A percentile compares a stretch with the other conserved stretches of the same genome.
Conservation (phyloP, 2,329 filamentous ascomycete genomes). For the Diaporthe humulicola region DNA sequence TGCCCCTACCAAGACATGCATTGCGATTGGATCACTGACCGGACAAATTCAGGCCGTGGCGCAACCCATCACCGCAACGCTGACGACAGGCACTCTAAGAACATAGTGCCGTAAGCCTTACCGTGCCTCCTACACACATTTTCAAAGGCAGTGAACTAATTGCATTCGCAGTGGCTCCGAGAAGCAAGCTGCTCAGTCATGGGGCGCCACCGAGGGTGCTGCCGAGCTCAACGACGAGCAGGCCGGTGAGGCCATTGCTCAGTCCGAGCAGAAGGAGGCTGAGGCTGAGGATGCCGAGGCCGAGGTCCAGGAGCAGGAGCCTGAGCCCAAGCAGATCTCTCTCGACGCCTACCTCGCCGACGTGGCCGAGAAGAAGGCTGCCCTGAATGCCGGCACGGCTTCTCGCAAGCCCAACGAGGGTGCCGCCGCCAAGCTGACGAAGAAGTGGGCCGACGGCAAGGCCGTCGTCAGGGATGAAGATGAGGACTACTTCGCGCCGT, state of each 20-base stretch:
- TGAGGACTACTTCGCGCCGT: slow-evolving; percentile 82
- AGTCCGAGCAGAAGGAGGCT: slow-evolving; percentile 83
- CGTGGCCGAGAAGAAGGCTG: slow-evolving; percentile 79
- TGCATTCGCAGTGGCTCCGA: slow-evolving; percentile 71
- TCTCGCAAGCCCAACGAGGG: slow-evolving; percentile 95
- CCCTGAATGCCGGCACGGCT: slow-evolving; percentile 74
- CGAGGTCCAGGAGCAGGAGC: slow-evolving; percentile 65
- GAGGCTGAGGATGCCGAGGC: slow-evolving; percentile 57
- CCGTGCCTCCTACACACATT: neutral
- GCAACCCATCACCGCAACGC: slow-evolving; percentile 64
- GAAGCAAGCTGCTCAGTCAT: slow-evolving; percentile 90
- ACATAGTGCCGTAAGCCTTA: slow-evolving; percentile 59
- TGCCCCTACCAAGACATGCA: neutral
- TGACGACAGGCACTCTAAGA: slow-evolving; percentile 69
- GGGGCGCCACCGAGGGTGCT: slow-evolving; percentile 86
- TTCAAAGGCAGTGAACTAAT: neutral
- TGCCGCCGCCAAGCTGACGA: slow-evolving; percentile 66
- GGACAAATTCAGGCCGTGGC: slow-evolving; percentile 61
- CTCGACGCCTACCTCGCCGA: slow-evolving; percentile 89
- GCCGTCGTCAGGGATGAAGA: slow-evolving; percentile 73
- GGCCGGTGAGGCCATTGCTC: slow-evolving; percentile 89
- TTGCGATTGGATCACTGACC: slow-evolving; percentile 30
- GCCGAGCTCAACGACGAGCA: slow-evolving; percentile 93
- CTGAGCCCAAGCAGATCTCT: slow-evolving; percentile 90
- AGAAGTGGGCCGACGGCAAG: slow-evolving; percentile 94